Conservation (phyloP, 257 asterid genomes). For the Solanum okadae region DNA sequence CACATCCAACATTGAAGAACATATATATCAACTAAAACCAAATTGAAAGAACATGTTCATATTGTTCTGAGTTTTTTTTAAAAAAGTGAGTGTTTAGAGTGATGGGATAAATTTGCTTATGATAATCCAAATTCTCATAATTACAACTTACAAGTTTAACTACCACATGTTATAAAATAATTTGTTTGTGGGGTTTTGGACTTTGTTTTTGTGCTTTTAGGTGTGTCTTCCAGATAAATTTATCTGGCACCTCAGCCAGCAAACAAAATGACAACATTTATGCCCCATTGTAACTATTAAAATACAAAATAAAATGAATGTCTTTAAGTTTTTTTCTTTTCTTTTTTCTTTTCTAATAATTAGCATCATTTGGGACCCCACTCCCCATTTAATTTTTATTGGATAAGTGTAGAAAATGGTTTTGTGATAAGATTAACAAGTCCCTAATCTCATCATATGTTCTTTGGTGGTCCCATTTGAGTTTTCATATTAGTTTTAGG, state of each 20-base stretch:
- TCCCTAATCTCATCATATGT: background rate
- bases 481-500: background rate
- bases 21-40: background rate
- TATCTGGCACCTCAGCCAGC: constrained; percentile 19
- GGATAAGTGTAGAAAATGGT: background rate
- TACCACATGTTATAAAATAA: constrained; percentile 17
- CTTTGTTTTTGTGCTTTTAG: background rate
- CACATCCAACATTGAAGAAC: background rate
- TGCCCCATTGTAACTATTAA: background rate
- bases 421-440: background rate
- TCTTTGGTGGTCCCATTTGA: background rate
- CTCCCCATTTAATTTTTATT: background rate
- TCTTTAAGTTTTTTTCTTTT: background rate
- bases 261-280: background rate
- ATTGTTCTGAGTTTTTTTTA: too few species aligned
- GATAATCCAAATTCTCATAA: background rate
- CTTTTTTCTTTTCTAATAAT: background rate
- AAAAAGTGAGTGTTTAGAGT: background rate
- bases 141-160: constrained; percentile 1
- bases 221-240: constrained; percentile 22
- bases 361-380: background rate
- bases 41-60: too few species aligned
- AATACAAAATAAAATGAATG: background rate
- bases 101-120: background rate
- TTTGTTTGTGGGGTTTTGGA: constrained; percentile 3